Conservation (phyloP, 2,329 filamentous ascomycete genomes). For the Penicillium concentricum region DNA sequence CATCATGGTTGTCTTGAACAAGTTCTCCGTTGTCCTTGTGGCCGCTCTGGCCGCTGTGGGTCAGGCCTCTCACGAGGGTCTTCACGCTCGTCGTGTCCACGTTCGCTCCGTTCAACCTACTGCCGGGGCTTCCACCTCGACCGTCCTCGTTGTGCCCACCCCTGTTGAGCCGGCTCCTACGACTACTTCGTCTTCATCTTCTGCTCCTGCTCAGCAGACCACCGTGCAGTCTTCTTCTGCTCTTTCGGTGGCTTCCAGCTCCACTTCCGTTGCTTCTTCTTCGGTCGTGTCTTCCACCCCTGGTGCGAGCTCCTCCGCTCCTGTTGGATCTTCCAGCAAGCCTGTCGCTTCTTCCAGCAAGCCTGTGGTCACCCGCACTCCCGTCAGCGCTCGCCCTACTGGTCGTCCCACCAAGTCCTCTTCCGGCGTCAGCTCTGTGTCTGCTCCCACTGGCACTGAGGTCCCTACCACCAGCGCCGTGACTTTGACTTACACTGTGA, state of each 20-base stretch:
- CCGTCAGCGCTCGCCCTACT: slow-evolving; percentile 5
- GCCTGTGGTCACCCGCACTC: slow-evolving; percentile 7
- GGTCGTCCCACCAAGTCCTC: slow-evolving; percentile 6
- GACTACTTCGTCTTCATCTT: not conserved
- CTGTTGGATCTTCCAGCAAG: not conserved
- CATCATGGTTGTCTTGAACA: slow-evolving; percentile 40
- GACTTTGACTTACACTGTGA: slow-evolving; percentile 43
- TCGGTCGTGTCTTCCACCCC: not conserved
- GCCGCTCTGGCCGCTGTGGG: slow-evolving; percentile 36
- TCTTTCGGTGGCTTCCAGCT: slow-evolving; percentile 6
- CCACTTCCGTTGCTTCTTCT: slow-evolving; percentile 9
- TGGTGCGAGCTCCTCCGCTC: not conserved
- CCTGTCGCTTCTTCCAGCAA: slow-evolving; percentile 3
- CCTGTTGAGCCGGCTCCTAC: slow-evolving; percentile 1
- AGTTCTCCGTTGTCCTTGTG: slow-evolving; percentile 36
- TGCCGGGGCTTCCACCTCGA: slow-evolving; percentile 15
- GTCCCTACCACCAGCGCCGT: slow-evolving; percentile 25
- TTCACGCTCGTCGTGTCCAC: slow-evolving; percentile 25
- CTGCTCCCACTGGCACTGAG: slow-evolving; percentile 26
- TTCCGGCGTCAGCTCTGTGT: slow-evolving; percentile 4
- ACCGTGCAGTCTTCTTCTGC: slow-evolving; percentile 4
- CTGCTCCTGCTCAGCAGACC: slow-evolving; percentile 6
- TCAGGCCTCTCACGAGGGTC: slow-evolving; percentile 32
- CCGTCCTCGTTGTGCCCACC: slow-evolving; percentile 24
- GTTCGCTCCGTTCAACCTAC: slow-evolving; percentile 16